Evolutionary conservation across 768 basidiomycete species (phyloP), one percentile per base, ranked within the genome.

Genomic region (Mycena galericulata): DNA sequence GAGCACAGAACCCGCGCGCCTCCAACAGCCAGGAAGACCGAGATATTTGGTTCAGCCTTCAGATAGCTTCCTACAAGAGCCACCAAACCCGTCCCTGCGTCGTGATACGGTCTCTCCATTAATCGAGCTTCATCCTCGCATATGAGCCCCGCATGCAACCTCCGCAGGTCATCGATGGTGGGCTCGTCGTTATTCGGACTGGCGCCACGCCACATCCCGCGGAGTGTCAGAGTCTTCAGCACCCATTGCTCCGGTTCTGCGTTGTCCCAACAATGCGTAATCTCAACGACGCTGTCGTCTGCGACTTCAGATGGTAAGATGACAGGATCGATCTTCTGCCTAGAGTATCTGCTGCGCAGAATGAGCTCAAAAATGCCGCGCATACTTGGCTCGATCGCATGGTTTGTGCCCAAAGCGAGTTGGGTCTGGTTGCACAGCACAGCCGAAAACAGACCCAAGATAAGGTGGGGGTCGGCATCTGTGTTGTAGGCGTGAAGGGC

Each of bases 1-100:
- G n/a, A n/a, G n/a, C n/a, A n/a, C 59, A 68, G 56, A n/a, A 68
- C 36, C 3, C 43, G 67, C 2, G 68, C 56, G 27, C 68, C 68
- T 3, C 68, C 62, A 17, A 69, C 57, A 18, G 56, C 68, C 22
- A 69, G 22, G 14, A 64, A 53, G 11, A 47, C 49, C 2, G 68
- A 20, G 8, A 18, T 24, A 10, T 47, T 45, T 24, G 30, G 49
- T 30, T 64, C 62, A 6, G 47, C 22, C 14, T 59, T 41, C 1
- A 69, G 29, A 27, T 51, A 69, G 49, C 62, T 59, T 30, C 47
- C 3, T 11, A 68, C 61, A 0, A 40, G 30, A 14, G 49, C 55
- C 10, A 55, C 56, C 47, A 56, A 61, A 47, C 51, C 62, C 61
- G 45, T 26, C 9, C 36, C 22, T 20, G 24, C 14, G 20, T n/a